Base-by-base conservation (phyloP, 1,284 basidiomycete species). In the Irpex rosettiformis region DNA sequence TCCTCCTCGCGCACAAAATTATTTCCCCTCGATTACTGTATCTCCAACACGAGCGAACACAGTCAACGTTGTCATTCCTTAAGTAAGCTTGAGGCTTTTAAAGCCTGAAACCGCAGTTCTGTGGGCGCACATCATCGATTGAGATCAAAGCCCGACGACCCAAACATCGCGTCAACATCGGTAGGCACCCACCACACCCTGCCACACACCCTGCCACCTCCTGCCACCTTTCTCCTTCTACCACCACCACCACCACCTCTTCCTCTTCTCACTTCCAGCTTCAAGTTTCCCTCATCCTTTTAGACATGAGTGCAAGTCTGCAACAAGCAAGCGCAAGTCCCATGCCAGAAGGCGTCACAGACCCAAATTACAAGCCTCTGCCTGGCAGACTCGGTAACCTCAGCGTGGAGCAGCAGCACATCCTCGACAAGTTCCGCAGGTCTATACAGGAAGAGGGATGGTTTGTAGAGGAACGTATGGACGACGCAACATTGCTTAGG, bases 321-420 rank as follows among this genome's bases (percentile, higher is more conserved):
- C 55, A 61, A 47, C 58, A 64, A 49, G 77, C 79, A 57, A 82
- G 75, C 68, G 83, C 78, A 52, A 83, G 80, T 61, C 73, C 82
- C 73, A 76, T 86, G 73, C 85, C 85, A 16, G 73, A 74, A 52
- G 84, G 83, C 63, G 75, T 87, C 62, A 87, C 86, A 1, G 82
- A 90, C 73, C 81, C 84, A 22, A 81, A 82, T 71, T 91, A 88
- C 74, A 78, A 79, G 66, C 89, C 91, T 2, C 78, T 78, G 4
- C 86, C 91, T 7, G 94, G 94, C 16, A 82, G 89, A 55, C 77
- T 93, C 42, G 94, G 94, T 24, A 94, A 96, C 75, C 82, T 97
- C 65, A 85, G 84, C n/a, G 73, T 80, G 8, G 66, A 76, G 3
- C 92, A 96, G 71, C 80, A 85, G 63, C 79, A 87, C 62, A 81